Percentiles rank a stretch among this genome's conserved stretches.
These are phyloP conservation scores for Wakefieldia striispora DNA, from an alignment of 768 basidiomycete genomes.

Conservation along the genomic window DNA sequence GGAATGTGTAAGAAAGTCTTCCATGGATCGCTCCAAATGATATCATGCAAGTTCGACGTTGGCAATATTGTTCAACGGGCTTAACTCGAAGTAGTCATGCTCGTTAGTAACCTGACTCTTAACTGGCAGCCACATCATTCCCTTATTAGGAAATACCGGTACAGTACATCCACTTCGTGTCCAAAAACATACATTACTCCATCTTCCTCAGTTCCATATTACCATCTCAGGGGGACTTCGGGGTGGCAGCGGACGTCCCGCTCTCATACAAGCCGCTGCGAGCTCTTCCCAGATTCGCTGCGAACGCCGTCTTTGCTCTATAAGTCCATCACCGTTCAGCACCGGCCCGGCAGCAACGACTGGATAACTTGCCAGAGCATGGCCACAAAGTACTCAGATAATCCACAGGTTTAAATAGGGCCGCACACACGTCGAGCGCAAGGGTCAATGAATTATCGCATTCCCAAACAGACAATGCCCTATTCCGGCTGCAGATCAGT, in stretches of 20 bases:
- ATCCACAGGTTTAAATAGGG: conserved; percentile 59
- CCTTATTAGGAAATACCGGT: conserved; percentile 20
- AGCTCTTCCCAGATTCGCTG: conserved; percentile 46
- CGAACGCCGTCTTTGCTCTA: conserved; percentile 54
- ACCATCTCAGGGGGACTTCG: conserved; percentile 20
- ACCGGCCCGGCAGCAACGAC: background rate
- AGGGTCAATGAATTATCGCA: conserved; percentile 55
- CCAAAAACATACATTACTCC: no score
- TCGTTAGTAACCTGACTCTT: conserved; percentile 17
- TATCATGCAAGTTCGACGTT: conserved; percentile 17
- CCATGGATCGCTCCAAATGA: conserved; percentile 19
- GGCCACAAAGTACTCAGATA: conserved; percentile 66
- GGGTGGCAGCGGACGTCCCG: conserved; percentile 46
- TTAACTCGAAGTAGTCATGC: no score
- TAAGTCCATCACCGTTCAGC: conserved; percentile 6
- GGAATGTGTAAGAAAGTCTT: conserved; percentile 2
- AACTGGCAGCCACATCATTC: conserved; percentile 24
- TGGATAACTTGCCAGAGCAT: conserved; percentile 47
- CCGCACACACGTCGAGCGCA: conserved; percentile 61
- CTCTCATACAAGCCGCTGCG: conserved; percentile 43
- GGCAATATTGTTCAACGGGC: no score
- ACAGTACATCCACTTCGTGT: background rate
- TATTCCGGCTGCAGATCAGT: conserved; percentile 25
- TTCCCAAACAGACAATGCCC: conserved; percentile 59
- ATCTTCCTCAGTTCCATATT: background rate